Conservation (phyloP, 225 moss, liverwort and hornwort species). For the Marchantia polymorpha region DNA sequence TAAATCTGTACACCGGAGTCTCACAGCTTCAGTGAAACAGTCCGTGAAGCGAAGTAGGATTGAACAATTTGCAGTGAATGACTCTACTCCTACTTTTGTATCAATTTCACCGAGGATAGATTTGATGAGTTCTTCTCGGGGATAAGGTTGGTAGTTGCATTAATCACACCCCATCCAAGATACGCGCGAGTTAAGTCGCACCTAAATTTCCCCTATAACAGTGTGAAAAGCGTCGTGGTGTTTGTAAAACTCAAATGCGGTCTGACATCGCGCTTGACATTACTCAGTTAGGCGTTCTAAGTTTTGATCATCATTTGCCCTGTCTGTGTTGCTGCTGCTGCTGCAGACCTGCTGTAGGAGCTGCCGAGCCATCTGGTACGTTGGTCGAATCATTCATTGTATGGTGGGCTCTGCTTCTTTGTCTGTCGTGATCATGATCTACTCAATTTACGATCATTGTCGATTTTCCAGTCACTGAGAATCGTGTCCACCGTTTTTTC, state of each 20-base stretch:
- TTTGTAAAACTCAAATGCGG: neutral
- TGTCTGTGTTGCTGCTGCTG: slow-evolving; percentile 4
- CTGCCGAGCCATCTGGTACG: slow-evolving; percentile 19
- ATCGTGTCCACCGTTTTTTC: neutral
- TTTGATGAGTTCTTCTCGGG: too few relatives aligned
- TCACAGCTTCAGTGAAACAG: neutral
- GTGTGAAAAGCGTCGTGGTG: too few relatives aligned
- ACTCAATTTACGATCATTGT: neutral
- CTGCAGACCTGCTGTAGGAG: slow-evolving; percentile 15
- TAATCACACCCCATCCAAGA: too few relatives aligned
- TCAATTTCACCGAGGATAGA: too few relatives aligned
- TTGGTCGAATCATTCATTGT: neutral
- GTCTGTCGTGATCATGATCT: neutral
- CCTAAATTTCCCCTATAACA: too few relatives aligned
- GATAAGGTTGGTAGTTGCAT: too few relatives aligned
- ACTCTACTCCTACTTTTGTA: too few relatives aligned
- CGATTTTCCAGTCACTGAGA: neutral
- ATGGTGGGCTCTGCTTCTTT: too few relatives aligned
- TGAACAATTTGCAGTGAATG: too few relatives aligned
- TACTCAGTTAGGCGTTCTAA: neutral
- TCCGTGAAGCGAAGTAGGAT: too few relatives aligned
- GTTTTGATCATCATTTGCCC: neutral
- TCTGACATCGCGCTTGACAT: neutral
- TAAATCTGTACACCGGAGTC: slow-evolving; percentile 28
- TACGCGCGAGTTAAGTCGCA: too few relatives aligned